Percentiles rank a stretch among this genome's conserved stretches.
Conservation (phyloP, 2,329 filamentous ascomycete genomes). For the Bipolaris sorokiniana region DNA sequence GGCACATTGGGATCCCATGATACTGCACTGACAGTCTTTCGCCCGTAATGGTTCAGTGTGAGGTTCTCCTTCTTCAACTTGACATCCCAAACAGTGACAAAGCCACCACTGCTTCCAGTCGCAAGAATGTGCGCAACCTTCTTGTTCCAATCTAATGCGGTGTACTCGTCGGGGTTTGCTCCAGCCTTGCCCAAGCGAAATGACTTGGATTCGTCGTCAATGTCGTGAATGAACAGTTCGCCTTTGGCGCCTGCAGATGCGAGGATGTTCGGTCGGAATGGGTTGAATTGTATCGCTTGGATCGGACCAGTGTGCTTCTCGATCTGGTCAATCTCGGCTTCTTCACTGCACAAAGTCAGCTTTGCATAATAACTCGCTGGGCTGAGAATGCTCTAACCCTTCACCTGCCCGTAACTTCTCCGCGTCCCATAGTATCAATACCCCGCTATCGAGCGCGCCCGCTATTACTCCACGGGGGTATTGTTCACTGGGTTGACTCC, state of each 20-base stretch:
- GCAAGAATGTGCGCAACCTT: conserved; percentile 96
- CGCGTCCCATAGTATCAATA: conserved; percentile 92
- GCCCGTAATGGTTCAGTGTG: conserved; percentile 85
- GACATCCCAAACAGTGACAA: conserved; percentile 98
- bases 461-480: conserved; percentile 88
- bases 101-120: conserved; percentile 89
- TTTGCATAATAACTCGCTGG: conserved; percentile 54
- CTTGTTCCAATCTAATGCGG: conserved; percentile 97
- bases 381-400: conserved; percentile 50
- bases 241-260: conserved; percentile 93
- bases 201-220: conserved; percentile 86
- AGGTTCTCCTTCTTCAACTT: conserved; percentile 98
- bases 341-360: conserved; percentile 61
- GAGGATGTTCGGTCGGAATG: conserved; percentile 85
- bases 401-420: conserved; percentile 65
- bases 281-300: conserved; percentile 96
- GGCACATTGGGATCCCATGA: conserved; percentile 95
- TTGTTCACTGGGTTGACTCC: conserved; percentile 81
- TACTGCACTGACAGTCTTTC: conserved; percentile 92
- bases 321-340: conserved; percentile 84
- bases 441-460: conserved; percentile 91
- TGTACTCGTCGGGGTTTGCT: conserved; percentile 90
- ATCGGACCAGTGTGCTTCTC: conserved; percentile 91
- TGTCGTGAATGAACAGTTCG: conserved; percentile 93
- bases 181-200: conserved; percentile 88